Base-by-base conservation (phyloP, 331 rosid genomes). In the Malus hybrid region DNA sequence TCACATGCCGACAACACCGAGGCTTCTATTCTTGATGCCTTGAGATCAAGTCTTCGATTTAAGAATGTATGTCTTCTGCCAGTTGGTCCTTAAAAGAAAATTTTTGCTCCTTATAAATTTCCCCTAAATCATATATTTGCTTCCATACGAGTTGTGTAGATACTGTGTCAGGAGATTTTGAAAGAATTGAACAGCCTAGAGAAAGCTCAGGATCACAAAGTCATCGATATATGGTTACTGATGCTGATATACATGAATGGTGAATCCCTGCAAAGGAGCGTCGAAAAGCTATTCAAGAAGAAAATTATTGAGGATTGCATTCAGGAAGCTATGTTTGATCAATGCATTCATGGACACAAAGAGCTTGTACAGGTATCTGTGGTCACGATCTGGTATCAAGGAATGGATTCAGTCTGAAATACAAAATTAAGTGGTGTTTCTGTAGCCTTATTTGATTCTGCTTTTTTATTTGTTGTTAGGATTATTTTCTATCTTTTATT, bases 151-250 rank as follows among this genome's bases (percentile, higher is more conserved):
- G 50, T 15, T 39, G 10, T 6, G 39, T 58, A 83, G 86, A 71
- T 66, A 69, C 76, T 83, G 18, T 83, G 81, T 77, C 86, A 83
- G 76, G 86, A 83, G 81, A 83, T 83, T 67, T n/a, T 83, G 81
- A 83, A 83, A 75, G 83, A 79, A 46, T 16, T 83, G 76, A 75
- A 72, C 75, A 71, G 78, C 53, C 76, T 83, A 30, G 68, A 71
- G 52, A 83, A 76, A 60, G 81, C 86, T 52, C 81, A 64, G 73
- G 83, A 83, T 75, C 83, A 83, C 72, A 83, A 79, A 76, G 81
- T 75, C 34, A 39, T 83, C 57, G 86, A 83, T 70, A 75, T 83
- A 66, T 83, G 86, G 86, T 53, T 83, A 20, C 81, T 83, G 13
- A 66, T 83, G 71, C 83, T 83, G 72, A 71, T 83, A 56, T 75